phyloP scores from a whole-genome alignment of 2,329 filamentous ascomycete genomes.

The Hawksworthiomyces lignivorus region DNA sequence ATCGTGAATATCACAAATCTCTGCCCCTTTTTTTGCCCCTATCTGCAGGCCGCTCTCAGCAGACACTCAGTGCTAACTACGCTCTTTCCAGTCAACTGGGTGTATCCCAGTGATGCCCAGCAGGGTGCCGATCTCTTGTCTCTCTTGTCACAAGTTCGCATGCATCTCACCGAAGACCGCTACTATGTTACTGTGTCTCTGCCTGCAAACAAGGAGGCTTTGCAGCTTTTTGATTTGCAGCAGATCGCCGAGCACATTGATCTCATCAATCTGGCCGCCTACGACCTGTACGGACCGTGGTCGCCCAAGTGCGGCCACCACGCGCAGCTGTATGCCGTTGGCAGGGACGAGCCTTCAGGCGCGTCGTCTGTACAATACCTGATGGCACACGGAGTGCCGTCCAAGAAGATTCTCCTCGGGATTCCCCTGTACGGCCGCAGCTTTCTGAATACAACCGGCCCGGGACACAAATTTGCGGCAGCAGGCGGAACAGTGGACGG shows the following conservation, averaged over 20 bases:
- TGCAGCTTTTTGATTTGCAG: conserved; percentile 62
- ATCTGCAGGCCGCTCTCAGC: too few species aligned
- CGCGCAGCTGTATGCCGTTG: conserved; percentile 61
- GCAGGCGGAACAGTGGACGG: conserved; percentile 49
- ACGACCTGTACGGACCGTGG: conserved; percentile 72
- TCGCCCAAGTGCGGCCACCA: conserved; percentile 62
- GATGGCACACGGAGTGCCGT: conserved; percentile 56
- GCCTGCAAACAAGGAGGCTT: conserved; percentile 56
- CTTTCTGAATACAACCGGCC: conserved; percentile 57
- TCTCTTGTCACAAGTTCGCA: conserved; percentile 58
- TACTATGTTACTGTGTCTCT: conserved; percentile 67
- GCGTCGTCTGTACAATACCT: conserved; percentile 60
- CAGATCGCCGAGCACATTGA: conserved; percentile 60
- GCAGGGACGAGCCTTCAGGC: conserved; percentile 55
- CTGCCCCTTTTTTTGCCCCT: neutral
- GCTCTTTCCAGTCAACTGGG: conserved; percentile 61
- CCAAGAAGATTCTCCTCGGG: conserved; percentile 66
- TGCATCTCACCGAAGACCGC: conserved; percentile 57
- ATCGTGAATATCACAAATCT: neutral
- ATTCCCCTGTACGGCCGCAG: conserved; percentile 70
- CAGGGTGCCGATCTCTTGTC: conserved; percentile 65
- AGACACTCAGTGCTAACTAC: too few species aligned
- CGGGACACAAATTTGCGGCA: conserved; percentile 54
- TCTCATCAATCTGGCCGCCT: conserved; percentile 71
- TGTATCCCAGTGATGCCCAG: conserved; percentile 58